A percentile compares a stretch with the other conserved stretches of the same genome.
Conservation (phyloP, 305 asterid genomes). For the Fraxinus latifolia region DNA sequence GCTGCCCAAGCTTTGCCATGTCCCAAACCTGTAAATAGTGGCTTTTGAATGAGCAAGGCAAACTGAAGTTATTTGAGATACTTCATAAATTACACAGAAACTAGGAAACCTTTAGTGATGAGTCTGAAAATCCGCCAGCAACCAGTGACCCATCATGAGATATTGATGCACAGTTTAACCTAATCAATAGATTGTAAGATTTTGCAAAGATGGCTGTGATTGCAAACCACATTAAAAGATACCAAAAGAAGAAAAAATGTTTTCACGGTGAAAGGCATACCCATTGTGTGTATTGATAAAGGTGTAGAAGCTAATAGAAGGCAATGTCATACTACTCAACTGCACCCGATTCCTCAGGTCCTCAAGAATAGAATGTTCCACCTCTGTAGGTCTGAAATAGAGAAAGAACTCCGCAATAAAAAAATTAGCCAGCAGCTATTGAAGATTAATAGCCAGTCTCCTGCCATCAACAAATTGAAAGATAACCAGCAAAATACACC, state of each 20-base stretch:
- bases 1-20: constrained; percentile 95
- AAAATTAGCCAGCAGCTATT: constrained; percentile 14
- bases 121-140: constrained; percentile 98
- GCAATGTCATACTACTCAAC: constrained; percentile 68
- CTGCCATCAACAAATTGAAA: not conserved
- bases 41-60: constrained; percentile 28
- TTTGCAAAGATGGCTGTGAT: constrained; percentile 20
- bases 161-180: constrained; percentile 87
- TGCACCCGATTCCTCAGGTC: constrained; percentile 92
- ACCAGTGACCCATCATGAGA: constrained; percentile 91
- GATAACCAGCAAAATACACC: not conserved
- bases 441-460: not conserved
- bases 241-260: constrained; percentile 5
- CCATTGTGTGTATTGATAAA: constrained; percentile 87
- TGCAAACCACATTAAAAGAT: not conserved
- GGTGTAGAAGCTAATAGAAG: constrained; percentile 91
- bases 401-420: not conserved
- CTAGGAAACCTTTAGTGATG: constrained; percentile 74
- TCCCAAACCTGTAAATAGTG: constrained; percentile 80
- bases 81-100: constrained; percentile 19
- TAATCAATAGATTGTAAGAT: constrained; percentile 24
- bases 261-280: constrained; percentile 33
- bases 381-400: constrained; percentile 65
- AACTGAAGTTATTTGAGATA: not conserved
- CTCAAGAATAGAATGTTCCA: constrained; percentile 89